Conservation (phyloP, 371 early-diverging fungal genomes). For the Amoeboaphelidium protococcarum region DNA sequence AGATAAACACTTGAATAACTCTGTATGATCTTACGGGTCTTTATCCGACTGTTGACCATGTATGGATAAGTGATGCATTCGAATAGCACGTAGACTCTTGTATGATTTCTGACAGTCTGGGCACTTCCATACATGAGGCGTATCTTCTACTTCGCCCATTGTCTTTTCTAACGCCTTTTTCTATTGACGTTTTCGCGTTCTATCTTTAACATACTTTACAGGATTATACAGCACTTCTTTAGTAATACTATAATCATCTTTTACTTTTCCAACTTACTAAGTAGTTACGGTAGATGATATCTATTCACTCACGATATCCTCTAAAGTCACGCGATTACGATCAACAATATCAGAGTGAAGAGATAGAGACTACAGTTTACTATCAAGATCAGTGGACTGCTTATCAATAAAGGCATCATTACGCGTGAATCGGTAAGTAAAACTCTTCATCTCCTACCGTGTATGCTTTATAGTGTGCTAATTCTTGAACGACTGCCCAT, state of each 20-base stretch:
- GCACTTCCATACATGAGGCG: not conserved
- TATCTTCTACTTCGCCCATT: not conserved
- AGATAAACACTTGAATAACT: not conserved
- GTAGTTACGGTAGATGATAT: not conserved
- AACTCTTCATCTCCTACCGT: slow-evolving; percentile 12
- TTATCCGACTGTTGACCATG: not conserved
- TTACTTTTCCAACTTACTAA: not conserved
- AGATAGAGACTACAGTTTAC: not conserved
- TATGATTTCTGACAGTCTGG: not conserved
- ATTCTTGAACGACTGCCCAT: slow-evolving; percentile 20
- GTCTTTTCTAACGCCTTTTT: not conserved
- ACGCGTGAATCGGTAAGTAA: slow-evolving; percentile 1
- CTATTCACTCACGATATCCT: not conserved
- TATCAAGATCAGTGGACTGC: not conserved
- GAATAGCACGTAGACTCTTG: not conserved
- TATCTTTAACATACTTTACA: too few species aligned
- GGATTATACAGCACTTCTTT: too few species aligned
- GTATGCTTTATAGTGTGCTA: slow-evolving; percentile 11
- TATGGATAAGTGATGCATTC: not conserved
- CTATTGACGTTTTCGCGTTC: too few species aligned
- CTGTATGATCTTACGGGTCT: not conserved
- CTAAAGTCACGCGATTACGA: not conserved
- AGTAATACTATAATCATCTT: slow-evolving; percentile 5
- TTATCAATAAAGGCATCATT: not conserved
- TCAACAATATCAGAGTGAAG: too few species aligned